Percentiles rank a stretch among this genome's conserved stretches.
Evolutionary conservation across 2,329 filamentous ascomycete genomes (phyloP).

Genomic region (Exophiala oligosperma): DNA sequence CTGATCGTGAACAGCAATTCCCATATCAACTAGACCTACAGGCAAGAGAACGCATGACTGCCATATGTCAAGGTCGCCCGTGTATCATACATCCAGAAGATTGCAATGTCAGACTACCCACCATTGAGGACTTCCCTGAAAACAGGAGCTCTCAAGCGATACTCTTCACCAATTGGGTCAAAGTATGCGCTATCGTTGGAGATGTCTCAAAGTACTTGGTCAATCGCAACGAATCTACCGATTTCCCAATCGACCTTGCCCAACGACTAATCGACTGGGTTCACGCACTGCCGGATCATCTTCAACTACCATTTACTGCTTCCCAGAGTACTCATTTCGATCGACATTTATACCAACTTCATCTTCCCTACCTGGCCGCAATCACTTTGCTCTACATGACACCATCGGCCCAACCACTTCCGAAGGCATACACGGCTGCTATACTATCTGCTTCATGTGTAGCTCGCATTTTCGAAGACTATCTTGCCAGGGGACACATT

Average conservation of each 20-base stretch:
- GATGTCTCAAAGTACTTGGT: conserved; percentile 39
- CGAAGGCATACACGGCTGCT: conserved; percentile 30
- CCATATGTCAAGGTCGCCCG: conserved; percentile 46
- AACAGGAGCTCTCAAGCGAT: conserved; percentile 31
- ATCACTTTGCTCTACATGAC: conserved; percentile 43
- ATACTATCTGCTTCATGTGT: conserved; percentile 43
- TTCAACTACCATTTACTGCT: conserved; percentile 36
- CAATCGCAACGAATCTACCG: conserved; percentile 25
- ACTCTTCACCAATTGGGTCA: conserved; percentile 46
- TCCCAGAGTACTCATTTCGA: conserved; percentile 37
- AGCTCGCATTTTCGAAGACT: conserved; percentile 40
- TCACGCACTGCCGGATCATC: conserved; percentile 35
- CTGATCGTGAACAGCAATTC: neutral
- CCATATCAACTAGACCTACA: neutral
- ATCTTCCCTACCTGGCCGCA: conserved; percentile 45
- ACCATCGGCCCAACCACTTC: conserved; percentile 39
- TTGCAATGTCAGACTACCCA: conserved; percentile 41
- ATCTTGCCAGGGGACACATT: conserved; percentile 39
- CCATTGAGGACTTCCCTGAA: conserved; percentile 41
- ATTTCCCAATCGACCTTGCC: conserved; percentile 30
- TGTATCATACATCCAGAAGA: conserved; percentile 46
- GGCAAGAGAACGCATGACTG: conserved; percentile 41
- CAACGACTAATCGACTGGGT: conserved; percentile 40
- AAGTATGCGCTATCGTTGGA: conserved; percentile 43
- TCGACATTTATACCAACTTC: conserved; percentile 44